Percentiles rank a stretch among this genome's conserved stretches.
phyloP scores from a whole-genome alignment of 2,329 filamentous ascomycete species.

The Arthrobotrys megalospora region DNA sequence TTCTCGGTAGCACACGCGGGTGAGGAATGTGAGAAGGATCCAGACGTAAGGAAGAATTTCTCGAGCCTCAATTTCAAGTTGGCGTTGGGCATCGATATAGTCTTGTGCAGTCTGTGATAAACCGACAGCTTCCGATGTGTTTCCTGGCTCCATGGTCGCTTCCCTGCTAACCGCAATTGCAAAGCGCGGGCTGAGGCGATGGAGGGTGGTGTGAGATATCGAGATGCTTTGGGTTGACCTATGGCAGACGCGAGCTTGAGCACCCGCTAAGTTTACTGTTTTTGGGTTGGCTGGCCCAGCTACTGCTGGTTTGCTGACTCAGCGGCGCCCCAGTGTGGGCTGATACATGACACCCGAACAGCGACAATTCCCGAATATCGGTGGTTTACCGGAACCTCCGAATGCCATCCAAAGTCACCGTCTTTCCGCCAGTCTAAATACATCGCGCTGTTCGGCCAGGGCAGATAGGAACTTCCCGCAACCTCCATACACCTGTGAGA shows the following conservation, averaged over 20 bases:
- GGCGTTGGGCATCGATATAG: slow-evolving; percentile 89
- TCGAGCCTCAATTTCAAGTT: slow-evolving; percentile 92
- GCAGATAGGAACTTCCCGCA: neutral
- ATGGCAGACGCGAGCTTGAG: neutral
- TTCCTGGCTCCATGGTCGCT: slow-evolving; percentile 68
- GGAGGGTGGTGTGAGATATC: neutral
- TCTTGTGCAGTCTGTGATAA: slow-evolving; percentile 53
- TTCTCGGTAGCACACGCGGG: neutral
- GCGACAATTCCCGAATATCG: slow-evolving; percentile 45
- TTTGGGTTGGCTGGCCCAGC: neutral
- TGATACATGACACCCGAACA: slow-evolving; percentile 1
- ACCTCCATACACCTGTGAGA: neutral
- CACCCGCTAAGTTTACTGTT: neutral
- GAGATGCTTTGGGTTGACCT: neutral
- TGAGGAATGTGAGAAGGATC: slow-evolving; percentile 19
- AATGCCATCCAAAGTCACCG: neutral
- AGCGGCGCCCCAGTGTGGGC: slow-evolving; percentile 11
- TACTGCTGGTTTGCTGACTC: neutral
- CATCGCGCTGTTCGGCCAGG: neutral
- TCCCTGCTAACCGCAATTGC: slow-evolving; percentile 74
- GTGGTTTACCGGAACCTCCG: slow-evolving; percentile 33
- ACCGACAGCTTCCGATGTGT: neutral
- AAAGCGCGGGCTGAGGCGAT: neutral
- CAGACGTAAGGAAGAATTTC: slow-evolving; percentile 93
- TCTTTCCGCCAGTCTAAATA: neutral